A percentile compares a stretch with the other conserved stretches of the same genome.
Evolutionary conservation across 805 yeast genomes (phyloP).

Genomic region (Kockiozyma suomiensis): DNA sequence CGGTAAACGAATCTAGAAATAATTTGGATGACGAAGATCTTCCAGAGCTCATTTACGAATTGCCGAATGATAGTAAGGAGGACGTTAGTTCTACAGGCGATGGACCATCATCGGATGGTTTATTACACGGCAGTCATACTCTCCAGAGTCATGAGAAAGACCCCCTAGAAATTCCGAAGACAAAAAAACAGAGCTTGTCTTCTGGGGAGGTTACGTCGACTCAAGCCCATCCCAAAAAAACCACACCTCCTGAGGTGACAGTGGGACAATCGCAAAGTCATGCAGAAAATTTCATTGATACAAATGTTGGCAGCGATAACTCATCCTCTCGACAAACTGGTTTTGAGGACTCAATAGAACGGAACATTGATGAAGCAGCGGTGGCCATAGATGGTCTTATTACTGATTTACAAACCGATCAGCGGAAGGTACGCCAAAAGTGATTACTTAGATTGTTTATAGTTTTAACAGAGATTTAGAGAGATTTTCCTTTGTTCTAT

Average conservation of each 20-base stretch:
- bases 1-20: background rate
- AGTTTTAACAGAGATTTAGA: background rate
- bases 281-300: background rate
- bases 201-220: background rate
- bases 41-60: constrained; percentile 22
- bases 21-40: constrained; percentile 20
- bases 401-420: constrained; percentile 11
- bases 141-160: background rate
- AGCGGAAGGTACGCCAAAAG: background rate
- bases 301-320: background rate
- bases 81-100: background rate
- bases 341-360: background rate
- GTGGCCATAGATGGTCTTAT: constrained; percentile 20
- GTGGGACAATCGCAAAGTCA: background rate
- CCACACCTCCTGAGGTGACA: no score
- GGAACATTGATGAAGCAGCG: constrained; percentile 9
- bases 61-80: constrained; percentile 19
- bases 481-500: constrained; percentile 38
- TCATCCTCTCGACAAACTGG: background rate
- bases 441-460: no score
- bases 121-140: background rate
- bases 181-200: background rate
- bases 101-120: background rate
- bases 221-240: no score
- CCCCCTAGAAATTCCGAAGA: background rate